A percentile compares a stretch with the other conserved stretches of the same genome.
Evolutionary conservation across 148 eudicot species (phyloP).

Genomic region (Fagopyrum tataricum): DNA sequence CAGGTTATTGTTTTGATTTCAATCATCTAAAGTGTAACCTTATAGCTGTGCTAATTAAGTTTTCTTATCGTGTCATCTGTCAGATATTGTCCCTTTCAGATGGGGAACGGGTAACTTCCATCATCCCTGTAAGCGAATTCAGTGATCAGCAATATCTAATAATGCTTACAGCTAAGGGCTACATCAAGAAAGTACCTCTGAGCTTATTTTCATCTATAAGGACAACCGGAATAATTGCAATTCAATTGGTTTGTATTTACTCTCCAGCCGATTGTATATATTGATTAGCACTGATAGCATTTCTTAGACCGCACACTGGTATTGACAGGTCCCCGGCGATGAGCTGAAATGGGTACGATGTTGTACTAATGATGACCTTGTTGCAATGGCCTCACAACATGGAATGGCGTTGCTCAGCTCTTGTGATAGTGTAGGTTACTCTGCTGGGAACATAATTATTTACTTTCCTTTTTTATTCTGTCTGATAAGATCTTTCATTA

Average conservation of each 20-base stretch:
- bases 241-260: constrained; percentile 70
- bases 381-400: constrained; percentile 96
- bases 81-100: constrained; percentile 85
- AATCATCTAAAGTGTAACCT: background rate
- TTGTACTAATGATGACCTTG: constrained; percentile 78
- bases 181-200: constrained; percentile 90
- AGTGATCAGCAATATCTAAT: constrained; percentile 70
- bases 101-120: constrained; percentile 93
- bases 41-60: constrained; percentile 9
- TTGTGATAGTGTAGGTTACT: constrained; percentile 55
- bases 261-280: background rate
- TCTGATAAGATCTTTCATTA: background rate
- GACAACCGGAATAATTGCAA: constrained; percentile 87
- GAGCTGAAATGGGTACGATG: constrained; percentile 89
- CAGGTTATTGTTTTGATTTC: constrained; percentile 40
- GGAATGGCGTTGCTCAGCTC: constrained; percentile 80
- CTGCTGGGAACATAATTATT: background rate
- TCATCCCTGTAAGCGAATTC: constrained; percentile 87
- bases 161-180: constrained; percentile 92
- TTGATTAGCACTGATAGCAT: background rate
- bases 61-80: constrained; percentile 16
- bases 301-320: constrained; percentile 11
- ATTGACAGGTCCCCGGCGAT: constrained; percentile 82
- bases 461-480: background rate
- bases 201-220: constrained; percentile 85